Percentiles rank a stretch among this genome's conserved stretches.
phyloP scores from a whole-genome alignment of 164 flowering plant genomes.

The Kalanchoe fedtschenkoi region DNA sequence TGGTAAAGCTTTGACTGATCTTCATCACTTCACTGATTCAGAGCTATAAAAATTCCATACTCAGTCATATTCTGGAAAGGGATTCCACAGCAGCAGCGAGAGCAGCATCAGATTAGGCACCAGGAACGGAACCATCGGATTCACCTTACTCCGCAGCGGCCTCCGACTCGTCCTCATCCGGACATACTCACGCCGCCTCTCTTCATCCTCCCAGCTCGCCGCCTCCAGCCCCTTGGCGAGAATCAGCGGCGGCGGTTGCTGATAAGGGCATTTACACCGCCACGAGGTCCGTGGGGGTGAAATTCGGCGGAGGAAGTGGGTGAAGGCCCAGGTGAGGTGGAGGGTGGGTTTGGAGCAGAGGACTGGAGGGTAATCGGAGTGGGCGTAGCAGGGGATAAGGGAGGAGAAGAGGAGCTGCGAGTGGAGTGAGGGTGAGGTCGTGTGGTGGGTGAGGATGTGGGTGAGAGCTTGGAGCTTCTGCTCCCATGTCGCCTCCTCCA shows the following conservation, averaged over 20 bases:
- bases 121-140: conserved; percentile 54
- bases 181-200: conserved; percentile 35
- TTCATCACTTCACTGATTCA: no score
- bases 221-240: conserved; percentile 65
- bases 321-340: conserved; percentile 44
- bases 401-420: conserved; percentile 67
- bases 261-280: conserved; percentile 79
- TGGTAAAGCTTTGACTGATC: no score
- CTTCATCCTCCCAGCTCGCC: conserved; percentile 46
- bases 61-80: conserved; percentile 21
- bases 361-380: conserved; percentile 86
- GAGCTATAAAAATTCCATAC: background rate
- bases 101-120: conserved; percentile 57
- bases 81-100: conserved; percentile 51
- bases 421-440: conserved; percentile 61
- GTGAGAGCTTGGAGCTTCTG: conserved; percentile 54
- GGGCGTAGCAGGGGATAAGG: conserved; percentile 64
- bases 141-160: conserved; percentile 24
- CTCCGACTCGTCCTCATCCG: conserved; percentile 46
- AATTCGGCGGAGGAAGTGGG: conserved; percentile 50
- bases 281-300: conserved; percentile 56
- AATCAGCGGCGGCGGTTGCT: conserved; percentile 70
- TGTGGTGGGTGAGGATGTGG: conserved; percentile 61
- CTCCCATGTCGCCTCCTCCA: conserved; percentile 64
- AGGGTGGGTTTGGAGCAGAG: conserved; percentile 33